Evolutionary conservation across 352 stramenopile genomes (phyloP).

Genomic region (Globisporangium echinulatum): DNA sequence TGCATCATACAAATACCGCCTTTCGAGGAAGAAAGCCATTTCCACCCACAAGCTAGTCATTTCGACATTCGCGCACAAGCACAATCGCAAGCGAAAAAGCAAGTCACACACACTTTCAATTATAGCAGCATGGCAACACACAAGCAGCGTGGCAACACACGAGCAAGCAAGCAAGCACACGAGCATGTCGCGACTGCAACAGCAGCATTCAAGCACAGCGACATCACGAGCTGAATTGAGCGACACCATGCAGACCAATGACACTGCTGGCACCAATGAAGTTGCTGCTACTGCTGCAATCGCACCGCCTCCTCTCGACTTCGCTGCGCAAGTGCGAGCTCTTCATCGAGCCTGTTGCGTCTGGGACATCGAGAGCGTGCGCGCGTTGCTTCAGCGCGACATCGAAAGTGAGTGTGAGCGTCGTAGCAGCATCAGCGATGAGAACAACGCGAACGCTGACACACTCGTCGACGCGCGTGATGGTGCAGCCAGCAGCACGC

Average conservation of each 20-base stretch:
- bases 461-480: not conserved
- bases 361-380: not conserved
- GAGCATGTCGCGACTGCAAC: not conserved
- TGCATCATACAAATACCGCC: too few relatives aligned
- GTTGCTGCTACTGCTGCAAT: not conserved
- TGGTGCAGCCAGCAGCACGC: not conserved
- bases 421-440: not conserved
- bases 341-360: not conserved
- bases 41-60: too few relatives aligned
- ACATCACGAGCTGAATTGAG: too few relatives aligned
- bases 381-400: not conserved
- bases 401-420: not conserved
- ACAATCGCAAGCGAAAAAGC: conserved; percentile 64
- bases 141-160: not conserved
- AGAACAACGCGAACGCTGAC: not conserved
- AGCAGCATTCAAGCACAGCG: not conserved
- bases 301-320: not conserved
- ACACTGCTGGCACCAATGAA: not conserved
- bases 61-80: too few relatives aligned
- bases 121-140: not conserved
- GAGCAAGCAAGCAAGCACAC: not conserved
- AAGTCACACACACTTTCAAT: conserved; percentile 16
- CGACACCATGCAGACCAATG: too few relatives aligned
- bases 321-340: not conserved
- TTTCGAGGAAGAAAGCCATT: too few relatives aligned